Evolutionary conservation across 2,329 filamentous ascomycete species (phyloP), one percentile per base, ranked within the genome.

Genomic region (Aspergillus viridinutans): DNA sequence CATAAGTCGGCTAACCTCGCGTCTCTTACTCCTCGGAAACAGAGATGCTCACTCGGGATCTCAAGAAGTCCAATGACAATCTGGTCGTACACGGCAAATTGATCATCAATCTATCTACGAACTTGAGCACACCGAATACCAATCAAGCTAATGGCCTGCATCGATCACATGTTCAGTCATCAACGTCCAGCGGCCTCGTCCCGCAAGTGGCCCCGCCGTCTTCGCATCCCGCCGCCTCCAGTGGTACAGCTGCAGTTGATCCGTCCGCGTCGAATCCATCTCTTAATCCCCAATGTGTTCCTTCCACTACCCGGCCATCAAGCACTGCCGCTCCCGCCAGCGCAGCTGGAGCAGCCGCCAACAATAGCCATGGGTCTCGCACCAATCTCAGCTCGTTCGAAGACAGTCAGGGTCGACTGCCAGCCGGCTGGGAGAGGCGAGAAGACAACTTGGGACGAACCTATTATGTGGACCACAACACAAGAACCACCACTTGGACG

Each of bases 391-490:
- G 92, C 68, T 92, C 93, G 0, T 99, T 99, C 64, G 93, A 97
- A 76, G 94, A 99, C 76, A 86, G 87, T n/a, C 92, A 97, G 70
- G 94, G 94, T 56, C 87, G 93, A 65, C 77, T 99, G 54, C 94
- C 94, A 35, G 87, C 90, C 52, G 94, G 94, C 35, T 99, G 94
- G 93, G 94, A 99, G 77, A 87, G 94, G 55, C 86, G 94, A 56
- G 93, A 97, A 74, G 94, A 99, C 72, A 94, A 97, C 66, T 76
- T 97, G 47, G 93, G 94, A 53, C 85, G 94, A 68, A 97, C 93
- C 23, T 99, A 99, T 72, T 99, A 97, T 72, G 94, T 99, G 53
- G 94, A 99, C 70, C 94, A 97, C 74, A 97, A 97, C 74, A 96
- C 92, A 6, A 84, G 94, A 67, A 93, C 94, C 55, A 99, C 94